Evolutionary conservation across 2,329 filamentous ascomycete genomes (phyloP).

Genomic region (Fusarium annulatum): DNA sequence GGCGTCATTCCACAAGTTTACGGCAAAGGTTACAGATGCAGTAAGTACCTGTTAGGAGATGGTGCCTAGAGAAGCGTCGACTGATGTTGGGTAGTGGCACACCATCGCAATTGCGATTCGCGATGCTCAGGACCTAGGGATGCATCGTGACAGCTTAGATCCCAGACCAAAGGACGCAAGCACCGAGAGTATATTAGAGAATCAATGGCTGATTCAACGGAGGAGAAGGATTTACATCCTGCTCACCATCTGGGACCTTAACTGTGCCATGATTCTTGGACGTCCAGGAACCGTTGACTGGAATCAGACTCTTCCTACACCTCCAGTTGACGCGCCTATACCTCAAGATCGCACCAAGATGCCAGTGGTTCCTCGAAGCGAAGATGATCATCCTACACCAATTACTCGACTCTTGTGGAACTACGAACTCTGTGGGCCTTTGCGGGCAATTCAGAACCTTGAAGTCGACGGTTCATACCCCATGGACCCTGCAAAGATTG

Average conservation of each 20-base stretch:
- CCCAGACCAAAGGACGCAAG: constrained; percentile 59
- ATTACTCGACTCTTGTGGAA: constrained; percentile 65
- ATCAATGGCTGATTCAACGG: constrained; percentile 68
- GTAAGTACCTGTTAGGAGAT: constrained; percentile 44
- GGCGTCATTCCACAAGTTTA: constrained; percentile 68
- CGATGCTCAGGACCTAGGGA: constrained; percentile 71
- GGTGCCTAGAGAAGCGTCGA: not conserved
- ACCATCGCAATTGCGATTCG: constrained; percentile 66
- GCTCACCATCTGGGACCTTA: constrained; percentile 63
- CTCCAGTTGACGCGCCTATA: constrained; percentile 64
- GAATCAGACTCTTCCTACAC: constrained; percentile 57
- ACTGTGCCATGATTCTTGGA: constrained; percentile 64
- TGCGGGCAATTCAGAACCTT: constrained; percentile 65
- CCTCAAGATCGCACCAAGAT: constrained; percentile 60
- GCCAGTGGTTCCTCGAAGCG: constrained; percentile 59
- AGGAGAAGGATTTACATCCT: constrained; percentile 67
- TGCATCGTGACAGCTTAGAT: constrained; percentile 66
- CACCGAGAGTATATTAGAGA: constrained; percentile 62
- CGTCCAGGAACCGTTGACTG: constrained; percentile 67
- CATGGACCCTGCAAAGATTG: constrained; percentile 64
- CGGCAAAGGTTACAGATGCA: constrained; percentile 67
- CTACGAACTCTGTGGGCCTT: constrained; percentile 58
- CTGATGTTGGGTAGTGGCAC: constrained; percentile 59
- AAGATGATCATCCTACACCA: constrained; percentile 66
- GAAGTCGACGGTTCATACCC: constrained; percentile 67